Evolutionary conservation across 192 early-diverging fungal species (phyloP), one percentile per base, ranked within the genome.

Genomic region (Rhizophagus clarus): DNA sequence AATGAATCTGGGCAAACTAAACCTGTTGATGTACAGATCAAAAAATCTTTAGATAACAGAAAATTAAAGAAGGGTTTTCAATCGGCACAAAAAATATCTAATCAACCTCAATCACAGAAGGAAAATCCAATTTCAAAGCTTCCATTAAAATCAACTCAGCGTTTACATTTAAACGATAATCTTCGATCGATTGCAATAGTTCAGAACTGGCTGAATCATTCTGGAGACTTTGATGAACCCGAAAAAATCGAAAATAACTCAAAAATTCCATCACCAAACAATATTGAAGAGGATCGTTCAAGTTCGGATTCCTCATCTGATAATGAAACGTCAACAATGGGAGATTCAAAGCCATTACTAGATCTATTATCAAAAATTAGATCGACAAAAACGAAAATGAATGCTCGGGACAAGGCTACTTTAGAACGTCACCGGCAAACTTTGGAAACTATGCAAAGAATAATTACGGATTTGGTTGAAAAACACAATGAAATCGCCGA

Each of bases 381-480:
- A 22, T 31, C 24, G 22, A 66, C 29, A 66, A 66, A 66, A 66
- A 66, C 12, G 15, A 66, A 66, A 17, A 5, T 29, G 31, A 28
- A 31, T 9, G 29, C 24, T 31, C 24, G 15, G 24, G 63, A 29
- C 31, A 66, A 66, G 4, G 9, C 28, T 12, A 3, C 24, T n/a
- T 31, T 29, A 15, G 63, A 66, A 28, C 63, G 15, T 66, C 29
- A 29, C 31, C 24, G 31, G 29, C 9, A 9, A 12, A 66, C 63
- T 66, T 66, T 66, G 29, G 63, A 66, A 66, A 1, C 15, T 31
- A 66, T 66, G 63, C 63, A 66, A 66, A 31, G 1, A 66, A 66
- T 66, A 31, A 12, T 66, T 31, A 15, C 63, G 5, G 63, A 66
- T 66, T 66, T 66, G 14, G 31, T 66, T 15, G 63, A 31, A 66